Evolutionary conservation across 495 filamentous ascomycete species (phyloP).

Genomic region (Sporormia fimetaria): DNA sequence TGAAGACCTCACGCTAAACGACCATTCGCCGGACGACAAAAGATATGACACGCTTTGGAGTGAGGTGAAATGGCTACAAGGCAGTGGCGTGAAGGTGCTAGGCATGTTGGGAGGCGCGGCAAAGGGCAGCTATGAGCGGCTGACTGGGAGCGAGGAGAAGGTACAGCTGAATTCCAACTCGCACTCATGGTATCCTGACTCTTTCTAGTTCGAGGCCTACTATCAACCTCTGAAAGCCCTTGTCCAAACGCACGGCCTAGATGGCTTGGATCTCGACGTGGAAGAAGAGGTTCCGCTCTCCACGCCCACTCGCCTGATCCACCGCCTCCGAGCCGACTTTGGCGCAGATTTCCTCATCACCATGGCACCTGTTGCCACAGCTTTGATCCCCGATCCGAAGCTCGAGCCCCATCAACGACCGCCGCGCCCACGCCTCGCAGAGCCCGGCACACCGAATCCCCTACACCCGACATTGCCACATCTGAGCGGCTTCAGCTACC

Average conservation of each 20-base stretch:
- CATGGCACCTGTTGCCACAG: conserved; percentile 36
- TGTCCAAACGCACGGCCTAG: conserved; percentile 28
- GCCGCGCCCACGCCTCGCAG: conserved; percentile 6
- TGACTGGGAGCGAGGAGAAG: conserved; percentile 27
- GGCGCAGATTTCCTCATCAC: conserved; percentile 37
- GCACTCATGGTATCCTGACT: background rate
- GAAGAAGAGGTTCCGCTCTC: conserved; percentile 33
- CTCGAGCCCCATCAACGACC: conserved; percentile 10
- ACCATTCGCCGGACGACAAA: conserved; percentile 29
- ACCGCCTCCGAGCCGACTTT: conserved; percentile 34
- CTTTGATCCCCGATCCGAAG: conserved; percentile 27
- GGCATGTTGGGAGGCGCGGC: conserved; percentile 39
- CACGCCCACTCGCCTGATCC: conserved; percentile 30
- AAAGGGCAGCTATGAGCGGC: conserved; percentile 32
- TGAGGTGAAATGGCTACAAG: conserved; percentile 36
- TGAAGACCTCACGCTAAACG: conserved; percentile 37
- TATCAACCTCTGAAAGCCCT: conserved; percentile 33
- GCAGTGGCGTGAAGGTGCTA: conserved; percentile 35
- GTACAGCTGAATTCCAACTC: conserved; percentile 11
- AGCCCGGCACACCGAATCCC: conserved; percentile 11
- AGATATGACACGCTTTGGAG: conserved; percentile 31
- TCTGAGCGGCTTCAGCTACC: conserved; percentile 36
- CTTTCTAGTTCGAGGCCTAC: conserved; percentile 32
- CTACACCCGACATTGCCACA: conserved; percentile 27
- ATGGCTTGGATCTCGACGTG: conserved; percentile 38